These are phyloP conservation scores for Chrysopogon serrulatus DNA, from an alignment of 176 grass and related monocot species.

Conservation along the genomic window DNA sequence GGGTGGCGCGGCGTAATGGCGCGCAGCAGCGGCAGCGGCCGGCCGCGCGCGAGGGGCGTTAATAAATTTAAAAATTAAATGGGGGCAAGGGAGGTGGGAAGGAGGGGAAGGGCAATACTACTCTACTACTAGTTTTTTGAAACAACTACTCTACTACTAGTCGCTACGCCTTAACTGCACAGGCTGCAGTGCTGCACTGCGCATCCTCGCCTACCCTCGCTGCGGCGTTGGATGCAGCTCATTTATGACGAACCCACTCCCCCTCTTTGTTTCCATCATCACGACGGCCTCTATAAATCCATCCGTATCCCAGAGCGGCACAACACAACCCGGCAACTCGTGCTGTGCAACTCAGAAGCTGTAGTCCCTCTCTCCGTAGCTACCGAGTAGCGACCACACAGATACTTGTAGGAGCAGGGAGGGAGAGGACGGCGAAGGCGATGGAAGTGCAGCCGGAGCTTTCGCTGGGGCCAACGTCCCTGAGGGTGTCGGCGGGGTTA, in stretches of 20 bases:
- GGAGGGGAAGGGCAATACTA: conserved; percentile 50
- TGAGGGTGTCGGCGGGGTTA: background rate
- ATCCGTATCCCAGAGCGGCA: background rate
- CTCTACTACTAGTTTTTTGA: no score
- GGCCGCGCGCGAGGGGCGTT: background rate
- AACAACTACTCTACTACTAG: no score
- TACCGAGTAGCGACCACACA: background rate
- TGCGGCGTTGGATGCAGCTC: conserved; percentile 69
- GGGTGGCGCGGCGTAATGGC: conserved; percentile 6
- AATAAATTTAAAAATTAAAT: no score
- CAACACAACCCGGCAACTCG: background rate
- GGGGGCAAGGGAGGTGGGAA: conserved; percentile 50
- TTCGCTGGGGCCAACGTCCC: conserved; percentile 40
- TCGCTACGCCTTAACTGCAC: conserved; percentile 59
- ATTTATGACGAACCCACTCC: conserved; percentile 40
- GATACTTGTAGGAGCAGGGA: background rate
- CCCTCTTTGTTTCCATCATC: conserved; percentile 14
- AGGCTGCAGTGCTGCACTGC: background rate
- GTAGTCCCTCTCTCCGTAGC: background rate
- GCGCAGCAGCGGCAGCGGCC: background rate
- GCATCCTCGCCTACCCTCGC: conserved; percentile 30
- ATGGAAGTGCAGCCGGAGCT: conserved; percentile 53
- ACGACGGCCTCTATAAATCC: conserved; percentile 59
- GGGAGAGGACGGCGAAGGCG: background rate
- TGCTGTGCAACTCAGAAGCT: background rate